Percentiles rank a stretch among this genome's conserved stretches.
Conservation (phyloP, 257 asterid genomes). For the Schizonepeta tenuifolia region DNA sequence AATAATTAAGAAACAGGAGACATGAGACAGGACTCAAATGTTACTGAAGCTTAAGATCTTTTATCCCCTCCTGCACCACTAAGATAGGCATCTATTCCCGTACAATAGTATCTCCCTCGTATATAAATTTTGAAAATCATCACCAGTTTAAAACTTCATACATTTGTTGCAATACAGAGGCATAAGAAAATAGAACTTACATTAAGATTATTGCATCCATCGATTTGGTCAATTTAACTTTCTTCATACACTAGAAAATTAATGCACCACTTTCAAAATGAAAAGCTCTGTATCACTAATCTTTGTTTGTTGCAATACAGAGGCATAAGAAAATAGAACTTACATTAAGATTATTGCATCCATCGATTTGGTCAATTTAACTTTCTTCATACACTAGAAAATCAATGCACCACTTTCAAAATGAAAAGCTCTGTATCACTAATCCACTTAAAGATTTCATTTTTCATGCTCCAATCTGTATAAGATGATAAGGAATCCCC, state of each 20-base stretch:
- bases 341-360: conserved; percentile 14
- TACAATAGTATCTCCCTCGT: neutral
- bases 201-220: conserved; percentile 17
- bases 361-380: conserved; percentile 17
- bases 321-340: neutral
- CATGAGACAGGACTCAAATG: conserved; percentile 20
- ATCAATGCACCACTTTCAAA: conserved; percentile 25
- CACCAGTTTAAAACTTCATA: conserved; percentile 6
- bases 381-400: conserved; percentile 11
- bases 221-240: conserved; percentile 11
- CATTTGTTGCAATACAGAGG: neutral
- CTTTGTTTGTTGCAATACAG: neutral
- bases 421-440: conserved; percentile 10
- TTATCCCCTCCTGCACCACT: conserved; percentile 30
- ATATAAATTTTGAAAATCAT: neutral
- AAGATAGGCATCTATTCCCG: conserved; percentile 22
- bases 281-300: conserved; percentile 12
- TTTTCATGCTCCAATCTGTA: conserved; percentile 30
- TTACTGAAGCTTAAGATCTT: conserved; percentile 24
- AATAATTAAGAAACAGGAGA: conserved; percentile 31
- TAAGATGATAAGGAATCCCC: conserved; percentile 3
- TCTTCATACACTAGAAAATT: conserved; percentile 12
- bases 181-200: conserved; percentile 5
- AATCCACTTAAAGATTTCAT: conserved; percentile 16
- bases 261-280: conserved; percentile 23